A percentile compares a stretch with the other conserved stretches of the same genome.
Evolutionary conservation across 1,139 yeast species (phyloP).

Genomic region (Pichia sp.): DNA sequence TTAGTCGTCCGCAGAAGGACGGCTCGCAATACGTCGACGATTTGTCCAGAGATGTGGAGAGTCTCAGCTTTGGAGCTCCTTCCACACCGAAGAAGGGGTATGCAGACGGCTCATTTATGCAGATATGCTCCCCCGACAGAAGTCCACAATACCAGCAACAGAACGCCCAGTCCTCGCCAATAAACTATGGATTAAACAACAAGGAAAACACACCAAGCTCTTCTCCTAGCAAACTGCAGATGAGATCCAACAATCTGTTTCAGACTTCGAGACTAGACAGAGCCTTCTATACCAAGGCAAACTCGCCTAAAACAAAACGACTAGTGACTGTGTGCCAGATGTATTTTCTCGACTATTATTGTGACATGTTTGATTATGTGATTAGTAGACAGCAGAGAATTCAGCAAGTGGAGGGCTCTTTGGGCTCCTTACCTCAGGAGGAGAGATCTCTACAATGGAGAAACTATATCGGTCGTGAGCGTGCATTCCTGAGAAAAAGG

Average conservation of each 20-base stretch:
- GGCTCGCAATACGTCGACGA: slow-evolving; percentile 30
- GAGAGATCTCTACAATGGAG: slow-evolving; percentile 72
- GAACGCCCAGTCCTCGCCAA: background rate
- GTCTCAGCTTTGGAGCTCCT: slow-evolving; percentile 29
- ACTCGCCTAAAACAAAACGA: slow-evolving; percentile 75
- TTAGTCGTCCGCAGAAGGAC: slow-evolving; percentile 26
- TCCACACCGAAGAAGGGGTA: slow-evolving; percentile 22
- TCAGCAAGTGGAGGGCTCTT: slow-evolving; percentile 56
- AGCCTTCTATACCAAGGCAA: slow-evolving; percentile 57
- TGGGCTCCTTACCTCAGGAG: slow-evolving; percentile 44
- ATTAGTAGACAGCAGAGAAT: slow-evolving; percentile 81
- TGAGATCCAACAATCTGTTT: slow-evolving; percentile 22
- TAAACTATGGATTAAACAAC: slow-evolving; percentile 20
- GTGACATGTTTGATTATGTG: slow-evolving; percentile 92
- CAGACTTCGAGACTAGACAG: slow-evolving; percentile 36
- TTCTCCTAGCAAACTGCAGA: slow-evolving; percentile 17
- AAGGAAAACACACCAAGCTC: slow-evolving; percentile 36
- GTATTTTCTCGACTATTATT: slow-evolving; percentile 89
- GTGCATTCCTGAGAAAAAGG: slow-evolving; percentile 79
- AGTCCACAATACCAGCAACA: slow-evolving; percentile 16
- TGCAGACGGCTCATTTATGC: slow-evolving; percentile 28
- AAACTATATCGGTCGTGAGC: slow-evolving; percentile 77
- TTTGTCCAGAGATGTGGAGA: slow-evolving; percentile 32
- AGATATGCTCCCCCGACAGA: slow-evolving; percentile 31
- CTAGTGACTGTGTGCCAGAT: slow-evolving; percentile 76